These are phyloP conservation scores for Handroanthus guayacan DNA, from an alignment of 257 asterid species.

Conservation along the genomic window DNA sequence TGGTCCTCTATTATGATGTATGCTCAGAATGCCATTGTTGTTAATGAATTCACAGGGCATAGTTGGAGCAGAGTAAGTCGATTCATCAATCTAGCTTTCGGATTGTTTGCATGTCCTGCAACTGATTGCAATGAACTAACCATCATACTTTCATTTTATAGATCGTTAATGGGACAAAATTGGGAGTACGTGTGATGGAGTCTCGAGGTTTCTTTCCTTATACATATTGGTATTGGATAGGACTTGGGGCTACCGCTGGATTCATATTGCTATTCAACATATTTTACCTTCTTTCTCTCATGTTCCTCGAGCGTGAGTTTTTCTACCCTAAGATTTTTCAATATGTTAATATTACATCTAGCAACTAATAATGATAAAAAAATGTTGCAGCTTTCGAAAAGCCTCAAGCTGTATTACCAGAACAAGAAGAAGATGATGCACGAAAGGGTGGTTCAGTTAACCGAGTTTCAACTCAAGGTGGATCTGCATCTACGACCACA, in stretches of 20 bases:
- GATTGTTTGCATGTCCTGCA: background rate
- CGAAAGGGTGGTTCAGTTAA: slow-evolving; percentile 3
- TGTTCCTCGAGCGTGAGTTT: slow-evolving; percentile 50
- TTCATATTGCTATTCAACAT: slow-evolving; percentile 43
- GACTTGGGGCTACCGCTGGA: slow-evolving; percentile 45
- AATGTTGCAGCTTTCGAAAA: slow-evolving; percentile 52
- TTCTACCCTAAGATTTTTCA: background rate
- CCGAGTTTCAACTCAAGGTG: slow-evolving; percentile 14
- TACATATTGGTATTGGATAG: slow-evolving; percentile 58
- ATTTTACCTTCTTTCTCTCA: slow-evolving; percentile 32
- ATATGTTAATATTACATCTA: background rate
- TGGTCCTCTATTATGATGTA: slow-evolving; percentile 77
- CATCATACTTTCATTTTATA: slow-evolving; percentile 18
- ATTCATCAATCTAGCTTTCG: slow-evolving; percentile 3
- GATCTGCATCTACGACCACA: slow-evolving; percentile 22
- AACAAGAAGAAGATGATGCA: slow-evolving; percentile 35
- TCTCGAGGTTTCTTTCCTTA: slow-evolving; percentile 45
- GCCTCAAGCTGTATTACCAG: slow-evolving; percentile 53
- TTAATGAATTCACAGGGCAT: slow-evolving; percentile 67
- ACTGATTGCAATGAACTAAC: background rate
- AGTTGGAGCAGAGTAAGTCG: slow-evolving; percentile 66
- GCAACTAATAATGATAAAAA: slow-evolving; percentile 7
- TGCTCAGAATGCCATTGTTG: slow-evolving; percentile 65
- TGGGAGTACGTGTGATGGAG: slow-evolving; percentile 46
- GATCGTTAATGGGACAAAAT: slow-evolving; percentile 36